Evolutionary conservation across 352 stramenopile species (phyloP).

Genomic region (Phytopythium kandeliae): DNA sequence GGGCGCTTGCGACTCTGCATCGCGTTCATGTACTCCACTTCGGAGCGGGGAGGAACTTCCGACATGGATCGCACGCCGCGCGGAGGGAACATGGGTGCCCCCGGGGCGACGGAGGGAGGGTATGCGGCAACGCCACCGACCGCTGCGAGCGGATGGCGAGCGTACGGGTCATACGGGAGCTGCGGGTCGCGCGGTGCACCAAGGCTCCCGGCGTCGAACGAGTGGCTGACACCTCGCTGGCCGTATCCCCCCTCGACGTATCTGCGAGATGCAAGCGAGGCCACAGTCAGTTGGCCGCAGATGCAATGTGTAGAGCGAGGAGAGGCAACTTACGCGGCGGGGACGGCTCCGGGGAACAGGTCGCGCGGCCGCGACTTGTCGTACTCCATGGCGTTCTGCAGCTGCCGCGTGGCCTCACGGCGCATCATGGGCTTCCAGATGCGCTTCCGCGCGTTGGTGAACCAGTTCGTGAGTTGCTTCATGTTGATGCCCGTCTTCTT

Average conservation of each 20-base stretch:
- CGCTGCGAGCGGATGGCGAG: constrained; percentile 1
- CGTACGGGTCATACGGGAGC: constrained; percentile 22
- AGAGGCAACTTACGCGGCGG: not conserved
- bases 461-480: constrained; percentile 91
- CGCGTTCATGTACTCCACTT: constrained; percentile 60
- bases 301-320: no score
- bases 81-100: constrained; percentile 26
- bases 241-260: constrained; percentile 30
- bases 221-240: constrained; percentile 47
- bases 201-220: constrained; percentile 63
- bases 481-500: constrained; percentile 89
- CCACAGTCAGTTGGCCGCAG: not conserved
- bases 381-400: constrained; percentile 69
- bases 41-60: constrained; percentile 36
- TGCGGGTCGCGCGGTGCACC: constrained; percentile 21
- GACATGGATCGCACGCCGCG: constrained; percentile 61
- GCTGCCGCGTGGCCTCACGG: constrained; percentile 69
- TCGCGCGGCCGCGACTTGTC: constrained; percentile 41
- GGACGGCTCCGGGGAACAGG: constrained; percentile 24
- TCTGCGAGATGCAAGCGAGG: constrained; percentile 1
- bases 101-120: constrained; percentile 5
- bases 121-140: constrained; percentile 6
- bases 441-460: constrained; percentile 85
- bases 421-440: constrained; percentile 90
- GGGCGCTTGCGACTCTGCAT: constrained; percentile 63